These are phyloP conservation scores for Danielia reshetovae DNA, from an alignment of 805 yeast genomes.

Conservation along the genomic window DNA sequence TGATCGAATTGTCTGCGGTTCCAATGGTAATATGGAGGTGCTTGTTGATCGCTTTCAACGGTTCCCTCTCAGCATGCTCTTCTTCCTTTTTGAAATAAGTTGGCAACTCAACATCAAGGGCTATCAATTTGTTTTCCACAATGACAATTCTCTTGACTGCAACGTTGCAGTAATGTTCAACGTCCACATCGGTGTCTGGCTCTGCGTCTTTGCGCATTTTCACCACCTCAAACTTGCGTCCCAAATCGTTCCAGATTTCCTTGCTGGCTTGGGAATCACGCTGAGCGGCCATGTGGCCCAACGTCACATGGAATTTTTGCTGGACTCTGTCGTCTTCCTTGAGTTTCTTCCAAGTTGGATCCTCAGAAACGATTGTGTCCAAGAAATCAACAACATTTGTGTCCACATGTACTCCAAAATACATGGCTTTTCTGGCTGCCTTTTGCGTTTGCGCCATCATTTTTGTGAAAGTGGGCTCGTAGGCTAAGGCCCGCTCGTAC, in stretches of 20 bases:
- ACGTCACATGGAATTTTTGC: constrained; percentile 60
- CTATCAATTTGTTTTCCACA: constrained; percentile 45
- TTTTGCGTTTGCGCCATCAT: constrained; percentile 20
- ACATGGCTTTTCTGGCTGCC: constrained; percentile 5
- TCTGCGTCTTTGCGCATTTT: constrained; percentile 27
- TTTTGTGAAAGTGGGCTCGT: constrained; percentile 47
- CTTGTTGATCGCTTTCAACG: constrained; percentile 34
- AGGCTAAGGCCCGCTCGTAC: constrained; percentile 48
- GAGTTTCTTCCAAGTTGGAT: constrained; percentile 22
- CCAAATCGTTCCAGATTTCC: constrained; percentile 21
- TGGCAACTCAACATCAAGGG: constrained; percentile 46
- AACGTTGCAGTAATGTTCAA: constrained; percentile 33
- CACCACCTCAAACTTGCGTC: constrained; percentile 5
- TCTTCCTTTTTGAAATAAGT: constrained; percentile 5
- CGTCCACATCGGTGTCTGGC: constrained; percentile 7
- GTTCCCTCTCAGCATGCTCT: constrained; percentile 10
- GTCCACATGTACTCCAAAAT: constrained; percentile 9
- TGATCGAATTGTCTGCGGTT: constrained; percentile 23
- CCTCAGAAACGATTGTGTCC: constrained; percentile 6
- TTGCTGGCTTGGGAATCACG: constrained; percentile 10
- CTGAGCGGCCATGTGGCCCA: constrained; percentile 41
- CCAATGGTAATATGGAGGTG: constrained; percentile 71
- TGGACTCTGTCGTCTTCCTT: constrained; percentile 40
- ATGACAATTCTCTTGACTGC: constrained; percentile 44
- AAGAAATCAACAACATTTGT: constrained; percentile 9